A percentile compares a stretch with the other conserved stretches of the same genome.
Evolutionary conservation across 202 grass and related monocot genomes (phyloP).

Genomic region (Hordeum pubiflorum): DNA sequence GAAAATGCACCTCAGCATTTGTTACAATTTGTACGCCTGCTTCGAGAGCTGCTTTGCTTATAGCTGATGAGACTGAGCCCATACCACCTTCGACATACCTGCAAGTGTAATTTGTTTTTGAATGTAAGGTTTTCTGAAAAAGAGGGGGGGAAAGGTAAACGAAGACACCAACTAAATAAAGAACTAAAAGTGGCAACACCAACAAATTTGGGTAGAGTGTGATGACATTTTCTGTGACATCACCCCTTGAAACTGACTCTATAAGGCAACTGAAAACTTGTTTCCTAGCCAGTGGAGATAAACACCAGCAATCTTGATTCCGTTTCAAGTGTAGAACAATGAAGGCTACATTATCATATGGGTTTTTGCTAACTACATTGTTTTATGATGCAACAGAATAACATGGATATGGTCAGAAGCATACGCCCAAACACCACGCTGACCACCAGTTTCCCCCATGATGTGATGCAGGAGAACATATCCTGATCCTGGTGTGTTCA

Average conservation of each 20-base stretch:
- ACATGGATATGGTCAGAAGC: conserved; percentile 27
- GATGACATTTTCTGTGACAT: neutral
- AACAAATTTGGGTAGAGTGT: neutral
- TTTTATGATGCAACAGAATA: conserved; percentile 18
- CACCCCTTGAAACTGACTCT: conserved; percentile 1
- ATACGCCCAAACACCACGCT: conserved; percentile 98
- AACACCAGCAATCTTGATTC: neutral
- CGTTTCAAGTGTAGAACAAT: conserved; percentile 12
- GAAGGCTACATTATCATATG: neutral
- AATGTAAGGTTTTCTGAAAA: neutral
- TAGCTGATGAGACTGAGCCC: conserved; percentile 87
- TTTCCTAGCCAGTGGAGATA: conserved; percentile 4
- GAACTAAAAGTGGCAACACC: neutral
- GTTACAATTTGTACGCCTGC: conserved; percentile 78
- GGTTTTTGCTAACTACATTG: neutral
- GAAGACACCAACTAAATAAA: neutral
- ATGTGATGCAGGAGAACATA: conserved; percentile 96
- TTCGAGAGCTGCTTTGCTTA: conserved; percentile 96
- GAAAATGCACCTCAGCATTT: conserved; percentile 67
- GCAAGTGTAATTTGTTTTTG: neutral
- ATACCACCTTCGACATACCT: conserved; percentile 98
- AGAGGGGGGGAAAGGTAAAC: neutral
- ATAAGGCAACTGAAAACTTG: neutral
- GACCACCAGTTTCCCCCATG: conserved; percentile 85
- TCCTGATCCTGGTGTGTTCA: conserved; percentile 85